Conservation (phyloP, 179 eudicot species). For the Corrigiola litoralis region DNA sequence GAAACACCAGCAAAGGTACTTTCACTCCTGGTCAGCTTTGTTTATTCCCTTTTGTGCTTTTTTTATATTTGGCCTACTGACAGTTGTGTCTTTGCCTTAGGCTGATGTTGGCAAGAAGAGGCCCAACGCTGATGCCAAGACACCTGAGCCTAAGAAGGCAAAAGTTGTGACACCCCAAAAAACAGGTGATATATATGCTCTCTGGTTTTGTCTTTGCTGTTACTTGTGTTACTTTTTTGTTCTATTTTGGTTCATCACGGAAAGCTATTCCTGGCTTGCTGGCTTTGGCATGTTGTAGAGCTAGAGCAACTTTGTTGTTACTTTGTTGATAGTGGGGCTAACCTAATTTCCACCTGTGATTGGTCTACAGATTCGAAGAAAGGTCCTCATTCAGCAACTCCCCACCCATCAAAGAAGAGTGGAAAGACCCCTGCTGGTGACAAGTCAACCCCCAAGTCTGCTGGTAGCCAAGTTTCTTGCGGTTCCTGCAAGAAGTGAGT, state of each 20-base stretch:
- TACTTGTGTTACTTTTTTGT: no score
- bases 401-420: constrained; percentile 38
- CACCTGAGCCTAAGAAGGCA: constrained; percentile 49
- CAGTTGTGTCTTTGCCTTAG: neutral
- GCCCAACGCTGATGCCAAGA: constrained; percentile 29
- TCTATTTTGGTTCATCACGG: neutral
- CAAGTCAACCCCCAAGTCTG: constrained; percentile 32
- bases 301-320: neutral
- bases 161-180: constrained; percentile 43
- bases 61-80: neutral
- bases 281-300: neutral
- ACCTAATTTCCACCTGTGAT: neutral
- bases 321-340: no score
- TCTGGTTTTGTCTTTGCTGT: neutral
- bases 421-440: constrained; percentile 29
- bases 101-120: constrained; percentile 37
- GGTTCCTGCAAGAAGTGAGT: constrained; percentile 29
- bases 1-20: constrained; percentile 23
- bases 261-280: neutral
- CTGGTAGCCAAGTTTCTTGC: constrained; percentile 15
- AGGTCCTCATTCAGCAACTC: constrained; percentile 35
- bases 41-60: neutral
- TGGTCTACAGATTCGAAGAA: constrained; percentile 40
- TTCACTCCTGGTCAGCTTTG: neutral
- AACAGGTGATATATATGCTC: constrained; percentile 25